Conservation (phyloP, 345 rosid genomes). For the Moricandia moricandioides region DNA sequence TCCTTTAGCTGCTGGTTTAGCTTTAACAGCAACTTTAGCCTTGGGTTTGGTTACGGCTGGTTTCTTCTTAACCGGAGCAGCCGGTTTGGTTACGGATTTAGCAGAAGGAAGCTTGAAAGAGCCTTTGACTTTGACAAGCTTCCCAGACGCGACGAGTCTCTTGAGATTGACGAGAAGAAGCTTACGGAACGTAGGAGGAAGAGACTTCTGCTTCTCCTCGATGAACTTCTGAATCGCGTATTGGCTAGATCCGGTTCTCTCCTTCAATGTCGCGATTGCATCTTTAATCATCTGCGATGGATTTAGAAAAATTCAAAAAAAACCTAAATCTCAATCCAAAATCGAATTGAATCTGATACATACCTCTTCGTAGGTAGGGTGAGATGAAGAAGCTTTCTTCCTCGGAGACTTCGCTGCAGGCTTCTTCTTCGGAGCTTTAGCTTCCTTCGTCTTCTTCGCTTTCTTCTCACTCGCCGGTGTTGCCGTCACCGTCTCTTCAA, state of each 20-base stretch:
- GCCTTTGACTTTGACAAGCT: slow-evolving; percentile 65
- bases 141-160: slow-evolving; percentile 63
- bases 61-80: slow-evolving; percentile 38
- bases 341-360: not conserved
- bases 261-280: slow-evolving; percentile 65
- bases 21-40: slow-evolving; percentile 19
- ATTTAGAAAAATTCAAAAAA: too few relatives aligned
- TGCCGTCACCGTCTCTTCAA: slow-evolving; percentile 31
- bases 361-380: slow-evolving; percentile 76
- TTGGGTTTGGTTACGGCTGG: slow-evolving; percentile 33
- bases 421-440: slow-evolving; percentile 41
- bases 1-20: slow-evolving; percentile 37
- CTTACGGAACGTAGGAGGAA: slow-evolving; percentile 65
- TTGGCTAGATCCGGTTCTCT: slow-evolving; percentile 87
- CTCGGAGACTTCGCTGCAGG: slow-evolving; percentile 36
- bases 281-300: slow-evolving; percentile 88
- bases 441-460: slow-evolving; percentile 49
- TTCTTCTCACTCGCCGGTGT: slow-evolving; percentile 38
- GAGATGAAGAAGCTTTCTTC: slow-evolving; percentile 46
- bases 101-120: slow-evolving; percentile 68
- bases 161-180: slow-evolving; percentile 59
- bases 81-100: slow-evolving; percentile 27
- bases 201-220: slow-evolving; percentile 69
- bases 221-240: slow-evolving; percentile 77
- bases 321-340: not conserved